Conservation (phyloP, 1,139 yeast genomes). For the Debaryomyces psychrophilus region DNA sequence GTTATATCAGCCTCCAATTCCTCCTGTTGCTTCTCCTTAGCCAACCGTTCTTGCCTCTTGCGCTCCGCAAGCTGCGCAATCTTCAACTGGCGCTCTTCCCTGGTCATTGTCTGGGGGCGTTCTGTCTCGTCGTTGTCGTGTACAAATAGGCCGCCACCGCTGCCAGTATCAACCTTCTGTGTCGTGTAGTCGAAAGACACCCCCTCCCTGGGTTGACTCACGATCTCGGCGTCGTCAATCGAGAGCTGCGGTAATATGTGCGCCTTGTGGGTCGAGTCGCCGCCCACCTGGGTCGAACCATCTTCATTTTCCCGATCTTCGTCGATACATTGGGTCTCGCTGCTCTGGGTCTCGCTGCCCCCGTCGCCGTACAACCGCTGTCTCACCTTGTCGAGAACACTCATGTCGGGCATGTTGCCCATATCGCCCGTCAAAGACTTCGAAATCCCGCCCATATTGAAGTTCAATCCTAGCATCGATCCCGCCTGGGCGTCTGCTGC, state of each 20-base stretch:
- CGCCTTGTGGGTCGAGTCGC: not conserved
- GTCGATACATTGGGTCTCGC: not conserved
- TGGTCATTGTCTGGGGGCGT: constrained; percentile 15
- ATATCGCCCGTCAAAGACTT: constrained; percentile 12
- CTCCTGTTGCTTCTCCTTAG: constrained; percentile 21
- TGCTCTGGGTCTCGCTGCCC: not conserved
- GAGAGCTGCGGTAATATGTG: constrained; percentile 17
- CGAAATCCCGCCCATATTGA: constrained; percentile 20
- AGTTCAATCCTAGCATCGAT: constrained; percentile 15
- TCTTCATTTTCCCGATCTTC: not conserved
- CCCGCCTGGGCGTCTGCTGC: constrained; percentile 9
- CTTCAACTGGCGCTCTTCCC: constrained; percentile 26
- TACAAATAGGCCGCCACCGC: not conserved
- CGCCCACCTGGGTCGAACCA: too few relatives aligned
- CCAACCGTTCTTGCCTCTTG: constrained; percentile 27
- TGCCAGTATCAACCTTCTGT: not conserved
- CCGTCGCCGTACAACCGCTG: constrained; percentile 14
- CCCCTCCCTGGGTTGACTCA: not conserved
- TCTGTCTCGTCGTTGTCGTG: constrained; percentile 15
- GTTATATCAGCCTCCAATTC: constrained; percentile 39
- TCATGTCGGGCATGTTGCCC: constrained; percentile 9
- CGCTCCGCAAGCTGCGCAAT: constrained; percentile 28
- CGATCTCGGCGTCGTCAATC: constrained; percentile 17
- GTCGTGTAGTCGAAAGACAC: not conserved
- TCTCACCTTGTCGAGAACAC: constrained; percentile 15